These are phyloP conservation scores for Priceomyces medius DNA, from an alignment of 805 yeast species.

Conservation along the genomic window DNA sequence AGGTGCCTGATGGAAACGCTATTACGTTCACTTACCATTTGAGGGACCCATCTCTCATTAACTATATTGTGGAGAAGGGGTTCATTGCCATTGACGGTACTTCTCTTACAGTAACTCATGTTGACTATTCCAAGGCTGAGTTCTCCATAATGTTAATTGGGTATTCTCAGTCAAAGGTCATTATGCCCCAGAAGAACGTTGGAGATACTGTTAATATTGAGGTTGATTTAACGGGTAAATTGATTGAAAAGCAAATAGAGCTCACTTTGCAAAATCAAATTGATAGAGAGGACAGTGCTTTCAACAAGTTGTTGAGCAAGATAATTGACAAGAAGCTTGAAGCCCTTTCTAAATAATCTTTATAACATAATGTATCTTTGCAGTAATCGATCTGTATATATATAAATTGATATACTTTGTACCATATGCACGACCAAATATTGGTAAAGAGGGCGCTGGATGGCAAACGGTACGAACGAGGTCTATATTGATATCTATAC, in stretches of 20 bases:
- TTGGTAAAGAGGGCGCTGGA: conserved; percentile 1
- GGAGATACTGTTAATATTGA: conserved; percentile 82
- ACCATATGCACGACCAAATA: not conserved
- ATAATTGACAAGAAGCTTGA: conserved; percentile 33
- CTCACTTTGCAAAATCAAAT: conserved; percentile 55
- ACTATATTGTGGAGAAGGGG: conserved; percentile 91
- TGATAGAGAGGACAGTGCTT: conserved; percentile 44
- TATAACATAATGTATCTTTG: not conserved
- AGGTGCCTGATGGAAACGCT: conserved; percentile 68
- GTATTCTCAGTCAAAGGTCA: conserved; percentile 82
- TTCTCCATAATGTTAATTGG: conserved; percentile 90
- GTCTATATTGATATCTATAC: not conserved
- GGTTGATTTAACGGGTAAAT: conserved; percentile 92
- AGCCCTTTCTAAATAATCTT: conserved; percentile 7
- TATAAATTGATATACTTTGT: not conserved
- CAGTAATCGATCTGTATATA: not conserved
- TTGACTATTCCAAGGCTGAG: conserved; percentile 53
- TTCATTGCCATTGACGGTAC: conserved; percentile 93
- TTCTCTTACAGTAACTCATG: conserved; percentile 81
- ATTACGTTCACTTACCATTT: conserved; percentile 71
- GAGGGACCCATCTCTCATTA: conserved; percentile 57
- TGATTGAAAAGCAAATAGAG: conserved; percentile 82
- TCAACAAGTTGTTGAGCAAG: conserved; percentile 46
- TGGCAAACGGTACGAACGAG: conserved; percentile 2
- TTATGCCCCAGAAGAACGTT: conserved; percentile 60